Evolutionary conservation across 441 rosid genomes (phyloP).

Genomic region (Cnidoscolus chayamansa): DNA sequence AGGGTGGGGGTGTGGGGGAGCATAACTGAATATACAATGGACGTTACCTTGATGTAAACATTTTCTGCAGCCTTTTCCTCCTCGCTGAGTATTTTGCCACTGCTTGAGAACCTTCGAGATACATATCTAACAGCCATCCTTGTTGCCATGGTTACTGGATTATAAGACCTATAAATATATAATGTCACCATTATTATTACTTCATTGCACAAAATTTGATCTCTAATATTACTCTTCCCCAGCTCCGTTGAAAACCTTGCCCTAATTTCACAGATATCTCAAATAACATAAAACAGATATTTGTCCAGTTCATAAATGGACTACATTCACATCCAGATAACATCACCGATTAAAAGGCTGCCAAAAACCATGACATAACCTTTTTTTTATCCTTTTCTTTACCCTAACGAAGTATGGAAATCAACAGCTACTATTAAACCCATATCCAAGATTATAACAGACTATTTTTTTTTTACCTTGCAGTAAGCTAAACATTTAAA

Average conservation of each 20-base stretch:
- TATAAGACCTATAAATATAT: slow-evolving; percentile 23
- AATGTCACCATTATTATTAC: background rate
- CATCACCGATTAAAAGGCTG: background rate
- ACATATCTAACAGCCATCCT: slow-evolving; percentile 46
- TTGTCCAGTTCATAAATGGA: background rate
- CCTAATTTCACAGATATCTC: background rate
- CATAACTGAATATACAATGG: background rate
- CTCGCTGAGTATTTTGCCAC: slow-evolving; percentile 71
- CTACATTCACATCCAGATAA: background rate
- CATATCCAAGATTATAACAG: background rate
- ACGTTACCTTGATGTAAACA: slow-evolving; percentile 73
- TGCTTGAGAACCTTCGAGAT: slow-evolving; percentile 66
- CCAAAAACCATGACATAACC: background rate
- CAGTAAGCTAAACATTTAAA: background rate
- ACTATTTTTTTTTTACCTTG: background rate
- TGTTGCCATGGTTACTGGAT: slow-evolving; percentile 43
- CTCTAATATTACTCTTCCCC: background rate
- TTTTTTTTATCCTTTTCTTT: background rate
- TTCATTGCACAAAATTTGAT: background rate
- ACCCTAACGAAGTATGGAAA: background rate
- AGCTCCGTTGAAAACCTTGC: background rate
- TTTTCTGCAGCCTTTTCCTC: slow-evolving; percentile 96
- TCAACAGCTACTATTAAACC: no score
- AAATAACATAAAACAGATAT: background rate
- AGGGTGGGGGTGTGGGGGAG: no score